Base-by-base conservation (phyloP, 148 eudicot species). In the Chenopodium berlandieri region DNA sequence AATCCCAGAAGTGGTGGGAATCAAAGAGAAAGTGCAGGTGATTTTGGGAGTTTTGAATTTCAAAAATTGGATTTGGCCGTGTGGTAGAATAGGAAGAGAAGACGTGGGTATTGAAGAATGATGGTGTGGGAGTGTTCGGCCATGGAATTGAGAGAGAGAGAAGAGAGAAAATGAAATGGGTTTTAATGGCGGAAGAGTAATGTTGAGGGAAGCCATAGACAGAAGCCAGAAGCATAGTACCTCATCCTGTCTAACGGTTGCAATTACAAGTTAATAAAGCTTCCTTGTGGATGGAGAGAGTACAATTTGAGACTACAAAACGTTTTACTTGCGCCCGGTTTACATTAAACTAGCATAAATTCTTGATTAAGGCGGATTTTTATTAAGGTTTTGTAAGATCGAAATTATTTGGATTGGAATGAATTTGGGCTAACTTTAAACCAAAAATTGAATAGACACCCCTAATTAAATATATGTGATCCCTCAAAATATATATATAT, bases 171-270 rank as follows among this genome's bases (percentile, higher is more conserved):
- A 71, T 17, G 75, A 22, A 11, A 20, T 7, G 7, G 52, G 52
- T 7, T 0, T 31, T 7, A 44, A 70, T 22, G 31, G 76, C 23
- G 64, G 58, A 69, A 58, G 32, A 31, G 40, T 71, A 12, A 60
- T 32, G 25, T 2, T 52, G 69, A 56, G 76, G 58, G 82, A 71
- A 37, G 76, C 70, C 82, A 80, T 72, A 23, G 58, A 46, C 17
- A 48, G 25, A 65, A 65, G 58, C 60, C 17, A 48, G 25, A 65
- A 65, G 7, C 63, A 14, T n/a, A 56, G 19, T 16, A 5, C 17
- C 63, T 56, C 63, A 56, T 56, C 63, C 63, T 56, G 63, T 56
- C 54, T 13, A 50, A 13, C 3, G 54, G 14, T 13, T 13, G 54
- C 54, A 37, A 7, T 37, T 37, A 37, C 44, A 6, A 6, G 44